These are phyloP conservation scores for Aureobasidium musti DNA, from an alignment of 2,329 filamentous ascomycete genomes.

Conservation along the genomic window DNA sequence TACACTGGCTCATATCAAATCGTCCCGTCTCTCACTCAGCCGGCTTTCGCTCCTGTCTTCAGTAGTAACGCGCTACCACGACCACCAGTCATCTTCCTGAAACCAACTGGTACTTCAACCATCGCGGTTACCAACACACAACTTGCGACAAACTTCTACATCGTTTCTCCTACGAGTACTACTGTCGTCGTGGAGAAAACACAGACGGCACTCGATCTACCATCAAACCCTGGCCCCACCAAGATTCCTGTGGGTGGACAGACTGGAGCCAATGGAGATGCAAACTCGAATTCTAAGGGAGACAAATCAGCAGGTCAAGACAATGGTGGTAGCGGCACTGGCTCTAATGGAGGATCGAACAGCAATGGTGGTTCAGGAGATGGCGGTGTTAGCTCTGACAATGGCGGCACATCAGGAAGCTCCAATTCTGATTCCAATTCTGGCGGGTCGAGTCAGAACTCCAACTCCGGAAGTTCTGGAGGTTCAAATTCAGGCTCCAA, in stretches of 20 bases:
- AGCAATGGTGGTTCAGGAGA: not conserved
- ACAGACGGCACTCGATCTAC: not conserved
- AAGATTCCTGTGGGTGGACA: not conserved
- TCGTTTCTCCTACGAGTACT: constrained; percentile 12
- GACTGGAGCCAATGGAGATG: not conserved
- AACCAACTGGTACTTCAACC: constrained; percentile 11
- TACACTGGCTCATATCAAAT: not conserved
- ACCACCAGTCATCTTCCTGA: constrained; percentile 33
- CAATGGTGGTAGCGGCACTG: constrained; percentile 1
- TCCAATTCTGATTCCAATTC: not conserved
- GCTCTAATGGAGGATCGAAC: not conserved
- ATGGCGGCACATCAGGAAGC: not conserved
- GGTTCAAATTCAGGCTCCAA: not conserved
- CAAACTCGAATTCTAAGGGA: not conserved
- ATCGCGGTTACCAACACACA: constrained; percentile 1
- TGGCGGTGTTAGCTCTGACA: not conserved
- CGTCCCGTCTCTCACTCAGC: not conserved
- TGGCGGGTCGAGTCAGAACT: not conserved
- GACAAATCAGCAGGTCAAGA: not conserved
- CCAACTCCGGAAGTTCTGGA: not conserved
- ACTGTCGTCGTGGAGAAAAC: not conserved
- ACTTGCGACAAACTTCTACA: constrained; percentile 23
- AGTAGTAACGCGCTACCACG: not conserved
- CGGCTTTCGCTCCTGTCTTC: constrained; percentile 6
- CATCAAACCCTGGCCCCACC: not conserved